These are phyloP conservation scores for Nothophoma quercina DNA, from an alignment of 2,329 filamentous ascomycete species.

Conservation along the genomic window DNA sequence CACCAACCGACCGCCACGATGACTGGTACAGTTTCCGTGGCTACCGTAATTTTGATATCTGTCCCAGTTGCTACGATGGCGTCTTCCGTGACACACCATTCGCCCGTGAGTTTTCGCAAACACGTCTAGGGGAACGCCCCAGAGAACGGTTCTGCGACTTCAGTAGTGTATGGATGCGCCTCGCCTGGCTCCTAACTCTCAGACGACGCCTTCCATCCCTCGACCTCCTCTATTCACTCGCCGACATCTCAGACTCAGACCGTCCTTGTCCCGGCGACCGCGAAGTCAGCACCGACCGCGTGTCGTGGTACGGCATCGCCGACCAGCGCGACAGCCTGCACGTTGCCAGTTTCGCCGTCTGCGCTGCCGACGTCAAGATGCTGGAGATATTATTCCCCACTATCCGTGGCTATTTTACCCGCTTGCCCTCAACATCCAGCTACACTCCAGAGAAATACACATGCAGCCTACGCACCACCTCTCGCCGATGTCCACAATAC, in stretches of 20 bases:
- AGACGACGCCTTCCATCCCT: constrained; percentile 73
- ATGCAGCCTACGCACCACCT: constrained; percentile 74
- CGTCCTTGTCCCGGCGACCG: constrained; percentile 66
- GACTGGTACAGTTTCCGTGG: constrained; percentile 84
- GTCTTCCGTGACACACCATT: constrained; percentile 75
- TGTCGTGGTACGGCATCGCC: constrained; percentile 78
- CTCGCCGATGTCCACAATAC: constrained; percentile 64
- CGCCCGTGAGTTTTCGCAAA: constrained; percentile 69
- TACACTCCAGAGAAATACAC: constrained; percentile 50
- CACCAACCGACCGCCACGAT: constrained; percentile 67
- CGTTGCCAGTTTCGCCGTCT: constrained; percentile 77
- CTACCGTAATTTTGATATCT: constrained; percentile 78
- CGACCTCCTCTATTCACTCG: constrained; percentile 73
- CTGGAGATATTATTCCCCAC: constrained; percentile 77
- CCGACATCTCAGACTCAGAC: constrained; percentile 65
- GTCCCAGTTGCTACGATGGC: constrained; percentile 77
- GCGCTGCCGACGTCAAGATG: constrained; percentile 74
- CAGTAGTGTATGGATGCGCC: constrained; percentile 80
- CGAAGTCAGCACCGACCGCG: constrained; percentile 55
- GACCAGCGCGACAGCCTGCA: constrained; percentile 71
- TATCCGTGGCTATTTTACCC: constrained; percentile 70
- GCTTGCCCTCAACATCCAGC: constrained; percentile 35
- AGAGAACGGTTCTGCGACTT: constrained; percentile 77
- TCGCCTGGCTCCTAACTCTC: constrained; percentile 82
- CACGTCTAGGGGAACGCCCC: constrained; percentile 64